phyloP scores from a whole-genome alignment of 306 rosid species.

The Prosopis cineraria region DNA sequence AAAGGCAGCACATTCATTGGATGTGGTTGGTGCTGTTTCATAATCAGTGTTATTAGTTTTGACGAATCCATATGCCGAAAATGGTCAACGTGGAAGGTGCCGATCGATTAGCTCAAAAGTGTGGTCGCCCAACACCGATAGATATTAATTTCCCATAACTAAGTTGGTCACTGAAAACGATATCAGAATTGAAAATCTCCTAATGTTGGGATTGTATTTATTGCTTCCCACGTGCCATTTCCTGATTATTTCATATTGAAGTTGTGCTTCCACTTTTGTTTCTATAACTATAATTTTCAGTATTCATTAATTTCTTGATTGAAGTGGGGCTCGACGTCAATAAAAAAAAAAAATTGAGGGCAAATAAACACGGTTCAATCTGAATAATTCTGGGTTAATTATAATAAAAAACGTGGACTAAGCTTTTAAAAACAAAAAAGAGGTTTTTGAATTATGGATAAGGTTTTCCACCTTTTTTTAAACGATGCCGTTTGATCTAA shows the following conservation, averaged over 20 bases:
- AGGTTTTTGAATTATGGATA: too few relatives aligned
- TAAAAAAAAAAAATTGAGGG: too few relatives aligned
- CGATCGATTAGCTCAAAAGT: background rate
- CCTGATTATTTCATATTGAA: background rate
- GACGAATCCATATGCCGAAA: background rate
- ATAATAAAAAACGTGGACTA: too few relatives aligned
- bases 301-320: too few relatives aligned
- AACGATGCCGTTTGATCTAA: too few relatives aligned
- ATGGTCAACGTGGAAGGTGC: constrained; percentile 1
- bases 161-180: background rate
- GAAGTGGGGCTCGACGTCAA: too few relatives aligned
- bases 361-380: too few relatives aligned
- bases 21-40: background rate
- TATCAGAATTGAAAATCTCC: background rate
- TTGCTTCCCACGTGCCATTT: background rate
- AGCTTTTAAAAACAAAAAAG: too few relatives aligned
- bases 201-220: background rate
- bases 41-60: background rate
- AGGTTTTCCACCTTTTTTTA: too few relatives aligned
- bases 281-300: background rate
- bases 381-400: too few relatives aligned
- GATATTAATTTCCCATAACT: background rate
- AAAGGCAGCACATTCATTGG: too few relatives aligned
- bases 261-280: background rate
- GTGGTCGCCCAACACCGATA: background rate